Evolutionary conservation across 768 basidiomycete genomes (phyloP).

Genomic region (Obba rivulosa): DNA sequence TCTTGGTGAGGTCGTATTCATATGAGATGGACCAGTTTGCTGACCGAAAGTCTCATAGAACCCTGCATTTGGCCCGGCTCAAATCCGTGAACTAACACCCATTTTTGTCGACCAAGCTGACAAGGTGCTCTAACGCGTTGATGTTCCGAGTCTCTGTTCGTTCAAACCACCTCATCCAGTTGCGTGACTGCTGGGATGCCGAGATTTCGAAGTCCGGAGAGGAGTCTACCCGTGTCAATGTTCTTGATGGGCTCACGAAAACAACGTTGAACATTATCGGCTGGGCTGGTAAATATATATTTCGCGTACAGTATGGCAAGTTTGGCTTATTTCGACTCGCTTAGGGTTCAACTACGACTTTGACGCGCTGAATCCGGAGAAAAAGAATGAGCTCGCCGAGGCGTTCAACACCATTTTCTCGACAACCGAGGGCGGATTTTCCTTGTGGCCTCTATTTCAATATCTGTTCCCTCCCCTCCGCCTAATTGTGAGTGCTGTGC

Average conservation of each 20-base stretch:
- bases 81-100: slow-evolving; percentile 50
- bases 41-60: slow-evolving; percentile 33
- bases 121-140: slow-evolving; percentile 30
- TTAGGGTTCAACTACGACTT: slow-evolving; percentile 33
- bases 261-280: slow-evolving; percentile 38
- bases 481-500: slow-evolving; percentile 9
- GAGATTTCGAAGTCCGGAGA: slow-evolving; percentile 27
- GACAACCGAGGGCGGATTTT: background rate
- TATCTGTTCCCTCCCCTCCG: slow-evolving; percentile 19
- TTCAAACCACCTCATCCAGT: slow-evolving; percentile 2
- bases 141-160: background rate
- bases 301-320: background rate
- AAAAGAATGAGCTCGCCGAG: slow-evolving; percentile 24
- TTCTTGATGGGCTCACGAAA: slow-evolving; percentile 27
- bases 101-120: slow-evolving; percentile 51
- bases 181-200: slow-evolving; percentile 16
- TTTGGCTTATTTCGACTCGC: background rate
- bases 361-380: slow-evolving; percentile 21
- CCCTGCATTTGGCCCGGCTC: slow-evolving; percentile 57
- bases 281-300: slow-evolving; percentile 24
- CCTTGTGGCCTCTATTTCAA: slow-evolving; percentile 1
- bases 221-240: slow-evolving; percentile 19
- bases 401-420: slow-evolving; percentile 25
- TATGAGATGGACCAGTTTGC: background rate
- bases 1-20: background rate